phyloP scores from a whole-genome alignment of 2,329 filamentous ascomycete species.

The Cylindrodendrum hubeiense region DNA sequence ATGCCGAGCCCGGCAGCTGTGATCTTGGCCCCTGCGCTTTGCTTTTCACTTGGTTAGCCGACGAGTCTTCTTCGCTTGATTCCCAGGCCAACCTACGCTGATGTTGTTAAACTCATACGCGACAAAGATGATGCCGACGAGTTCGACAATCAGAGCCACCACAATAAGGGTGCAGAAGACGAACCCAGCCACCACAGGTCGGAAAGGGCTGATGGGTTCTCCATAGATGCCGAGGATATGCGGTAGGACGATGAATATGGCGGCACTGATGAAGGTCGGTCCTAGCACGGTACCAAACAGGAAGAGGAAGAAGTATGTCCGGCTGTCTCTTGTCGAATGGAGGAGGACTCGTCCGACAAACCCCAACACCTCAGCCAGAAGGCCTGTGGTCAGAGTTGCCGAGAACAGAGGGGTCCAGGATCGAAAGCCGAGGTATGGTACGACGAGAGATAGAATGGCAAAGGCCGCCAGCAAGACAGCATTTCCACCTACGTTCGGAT shows the following conservation, averaged over 20 bases:
- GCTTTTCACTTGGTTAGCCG: conserved; percentile 42
- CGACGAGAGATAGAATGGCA: conserved; percentile 53
- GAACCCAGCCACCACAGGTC: conserved; percentile 50
- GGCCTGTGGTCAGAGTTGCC: conserved; percentile 53
- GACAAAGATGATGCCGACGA: conserved; percentile 56
- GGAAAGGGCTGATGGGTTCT: conserved; percentile 52
- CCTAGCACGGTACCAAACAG: conserved; percentile 62
- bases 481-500: conserved; percentile 54
- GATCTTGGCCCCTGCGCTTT: conserved; percentile 51
- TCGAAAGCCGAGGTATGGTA: conserved; percentile 53
- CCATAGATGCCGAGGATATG: conserved; percentile 62
- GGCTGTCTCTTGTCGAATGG: conserved; percentile 47
- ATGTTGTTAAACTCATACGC: conserved; percentile 49
- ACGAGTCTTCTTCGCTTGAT: neutral
- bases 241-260: conserved; percentile 60
- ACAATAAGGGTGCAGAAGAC: conserved; percentile 50
- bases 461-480: conserved; percentile 56
- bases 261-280: conserved; percentile 58
- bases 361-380: conserved; percentile 59
- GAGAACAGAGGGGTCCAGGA: conserved; percentile 57
- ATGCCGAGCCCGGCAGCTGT: conserved; percentile 60
- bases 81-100: conserved; percentile 50
- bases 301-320: conserved; percentile 57
- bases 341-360: conserved; percentile 62
- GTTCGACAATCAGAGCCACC: conserved; percentile 52